Conservation (phyloP, 1,284 basidiomycete species). For the Trichosporon sp. region DNA sequence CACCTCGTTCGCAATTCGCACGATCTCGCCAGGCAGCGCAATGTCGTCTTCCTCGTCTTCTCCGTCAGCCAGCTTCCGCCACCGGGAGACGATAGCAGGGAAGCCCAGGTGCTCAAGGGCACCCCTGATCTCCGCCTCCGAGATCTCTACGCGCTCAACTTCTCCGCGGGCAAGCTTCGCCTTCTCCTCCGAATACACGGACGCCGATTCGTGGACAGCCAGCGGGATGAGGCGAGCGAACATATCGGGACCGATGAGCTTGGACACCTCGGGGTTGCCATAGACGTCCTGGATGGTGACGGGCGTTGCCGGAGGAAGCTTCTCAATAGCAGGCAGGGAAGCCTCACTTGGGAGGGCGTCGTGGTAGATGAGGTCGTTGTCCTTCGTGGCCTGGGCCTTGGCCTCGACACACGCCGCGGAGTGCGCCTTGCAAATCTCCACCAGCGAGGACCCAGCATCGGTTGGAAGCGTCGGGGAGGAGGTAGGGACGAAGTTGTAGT, state of each 20-base stretch:
- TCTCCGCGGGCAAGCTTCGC: constrained; percentile 90
- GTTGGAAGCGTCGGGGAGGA: constrained; percentile 77
- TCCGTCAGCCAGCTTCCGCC: constrained; percentile 70
- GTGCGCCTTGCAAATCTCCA: constrained; percentile 79
- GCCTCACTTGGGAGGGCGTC: constrained; percentile 81
- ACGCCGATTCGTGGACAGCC: constrained; percentile 92
- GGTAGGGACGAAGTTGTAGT: constrained; percentile 65
- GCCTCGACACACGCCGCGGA: constrained; percentile 71
- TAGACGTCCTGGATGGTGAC: constrained; percentile 94
- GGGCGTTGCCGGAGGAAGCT: constrained; percentile 68
- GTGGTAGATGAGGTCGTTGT: constrained; percentile 98
- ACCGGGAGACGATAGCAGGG: constrained; percentile 68
- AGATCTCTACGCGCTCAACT: constrained; percentile 77
- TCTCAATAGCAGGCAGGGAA: constrained; percentile 73
- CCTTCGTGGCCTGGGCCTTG: constrained; percentile 69
- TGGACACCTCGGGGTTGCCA: constrained; percentile 83
- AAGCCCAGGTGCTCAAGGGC: constrained; percentile 79
- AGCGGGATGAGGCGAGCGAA: constrained; percentile 85
- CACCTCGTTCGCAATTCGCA: constrained; percentile 74
- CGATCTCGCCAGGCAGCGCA: constrained; percentile 65
- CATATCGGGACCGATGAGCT: constrained; percentile 87
- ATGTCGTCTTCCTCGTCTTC: constrained; percentile 51
- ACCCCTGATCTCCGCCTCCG: constrained; percentile 74
- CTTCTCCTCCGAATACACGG: constrained; percentile 97
- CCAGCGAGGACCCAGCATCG: constrained; percentile 72